Percentiles rank a stretch among this genome's conserved stretches.
Conservation (phyloP, 2,329 filamentous ascomycete species). For the Trichoderma sp. region DNA sequence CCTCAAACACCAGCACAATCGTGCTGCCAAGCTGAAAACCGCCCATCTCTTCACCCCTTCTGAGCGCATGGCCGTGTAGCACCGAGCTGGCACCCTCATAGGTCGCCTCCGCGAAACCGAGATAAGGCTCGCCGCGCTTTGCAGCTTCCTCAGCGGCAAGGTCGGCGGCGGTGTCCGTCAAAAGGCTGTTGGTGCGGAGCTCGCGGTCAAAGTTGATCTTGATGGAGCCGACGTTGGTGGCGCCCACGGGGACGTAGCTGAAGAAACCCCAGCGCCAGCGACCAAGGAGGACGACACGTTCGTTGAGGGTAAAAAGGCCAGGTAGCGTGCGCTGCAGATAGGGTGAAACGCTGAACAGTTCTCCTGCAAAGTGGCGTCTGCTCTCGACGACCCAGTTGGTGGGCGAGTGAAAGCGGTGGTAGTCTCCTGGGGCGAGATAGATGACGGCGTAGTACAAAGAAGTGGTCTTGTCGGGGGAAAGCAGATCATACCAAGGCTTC, state of each 20-base stretch:
- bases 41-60: slow-evolving; percentile 93
- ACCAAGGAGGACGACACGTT: slow-evolving; percentile 88
- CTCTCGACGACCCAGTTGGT: slow-evolving; percentile 93
- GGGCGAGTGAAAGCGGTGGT: slow-evolving; percentile 96
- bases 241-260: slow-evolving; percentile 89
- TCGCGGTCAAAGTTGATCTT: slow-evolving; percentile 96
- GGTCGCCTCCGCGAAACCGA: slow-evolving; percentile 89
- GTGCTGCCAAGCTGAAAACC: slow-evolving; percentile 95
- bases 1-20: slow-evolving; percentile 94
- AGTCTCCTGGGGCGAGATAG: slow-evolving; percentile 95
- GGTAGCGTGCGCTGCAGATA: slow-evolving; percentile 91
- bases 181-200: slow-evolving; percentile 85
- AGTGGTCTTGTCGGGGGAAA: slow-evolving; percentile 60
- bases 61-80: slow-evolving; percentile 77
- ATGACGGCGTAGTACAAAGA: slow-evolving; percentile 91
- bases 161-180: slow-evolving; percentile 89
- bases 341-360: slow-evolving; percentile 90
- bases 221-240: slow-evolving; percentile 96
- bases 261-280: slow-evolving; percentile 98
- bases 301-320: slow-evolving; percentile 93
- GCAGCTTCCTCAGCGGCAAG: slow-evolving; percentile 77
- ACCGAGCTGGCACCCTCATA: slow-evolving; percentile 76
- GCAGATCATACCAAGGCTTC: slow-evolving; percentile 67
- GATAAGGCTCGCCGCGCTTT: slow-evolving; percentile 73
- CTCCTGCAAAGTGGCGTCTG: slow-evolving; percentile 94